phyloP scores from a whole-genome alignment of 108 stramenopile species.

The Skeletonema grethae region DNA sequence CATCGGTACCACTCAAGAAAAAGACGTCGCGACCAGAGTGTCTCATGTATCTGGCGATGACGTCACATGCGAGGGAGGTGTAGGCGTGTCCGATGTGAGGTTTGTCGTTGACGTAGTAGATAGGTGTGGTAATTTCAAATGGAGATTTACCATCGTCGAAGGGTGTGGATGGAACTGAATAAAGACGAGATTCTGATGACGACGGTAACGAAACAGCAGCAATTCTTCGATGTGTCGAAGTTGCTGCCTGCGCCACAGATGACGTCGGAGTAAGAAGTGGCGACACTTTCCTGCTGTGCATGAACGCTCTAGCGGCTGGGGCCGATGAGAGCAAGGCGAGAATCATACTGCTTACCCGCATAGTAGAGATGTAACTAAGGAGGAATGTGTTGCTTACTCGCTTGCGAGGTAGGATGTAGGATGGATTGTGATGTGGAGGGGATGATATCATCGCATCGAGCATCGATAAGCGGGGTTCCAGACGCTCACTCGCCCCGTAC shows the following conservation, averaged over 20 bases:
- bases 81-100: conserved; percentile 99
- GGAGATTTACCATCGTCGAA: conserved; percentile 79
- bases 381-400: background rate
- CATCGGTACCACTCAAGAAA: conserved; percentile 97
- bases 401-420: background rate
- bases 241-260: conserved; percentile 2
- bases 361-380: background rate
- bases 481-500: no score
- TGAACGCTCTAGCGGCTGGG: conserved; percentile 19
- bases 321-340: conserved; percentile 29
- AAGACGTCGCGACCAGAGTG: conserved; percentile 87
- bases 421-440: background rate
- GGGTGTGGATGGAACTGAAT: conserved; percentile 45
- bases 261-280: conserved; percentile 2
- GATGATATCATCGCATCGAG: background rate
- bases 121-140: conserved; percentile 97
- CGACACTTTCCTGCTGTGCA: conserved; percentile 18
- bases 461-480: no score
- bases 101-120: conserved; percentile 98
- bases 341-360: conserved; percentile 19
- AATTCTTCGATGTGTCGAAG: background rate
- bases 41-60: conserved; percentile 95
- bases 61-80: conserved; percentile 95
- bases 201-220: background rate
- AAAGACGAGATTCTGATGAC: conserved; percentile 9